Conservation (phyloP, 192 early-diverging fungal species). For the Coemansia sp. region DNA sequence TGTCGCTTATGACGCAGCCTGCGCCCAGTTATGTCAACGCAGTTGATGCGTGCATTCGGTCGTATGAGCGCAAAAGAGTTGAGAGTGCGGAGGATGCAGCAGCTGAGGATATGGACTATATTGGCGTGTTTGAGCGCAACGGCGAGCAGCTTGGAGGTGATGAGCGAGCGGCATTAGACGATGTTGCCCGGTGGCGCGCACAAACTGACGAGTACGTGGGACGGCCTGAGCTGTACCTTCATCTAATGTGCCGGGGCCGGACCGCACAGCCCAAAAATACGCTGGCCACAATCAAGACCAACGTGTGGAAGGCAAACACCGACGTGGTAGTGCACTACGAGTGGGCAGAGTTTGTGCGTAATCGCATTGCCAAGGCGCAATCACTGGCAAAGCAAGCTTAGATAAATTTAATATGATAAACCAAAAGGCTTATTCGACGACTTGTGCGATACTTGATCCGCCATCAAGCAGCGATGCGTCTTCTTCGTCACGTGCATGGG, state of each 20-base stretch:
- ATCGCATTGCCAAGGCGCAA: conserved; percentile 39
- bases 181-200: conserved; percentile 27
- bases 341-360: conserved; percentile 51
- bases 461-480: neutral
- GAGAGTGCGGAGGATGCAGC: neutral
- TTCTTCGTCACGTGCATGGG: neutral
- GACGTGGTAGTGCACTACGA: conserved; percentile 53
- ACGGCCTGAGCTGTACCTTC: conserved; percentile 45
- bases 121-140: conserved; percentile 23
- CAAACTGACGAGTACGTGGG: conserved; percentile 25
- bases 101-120: neutral
- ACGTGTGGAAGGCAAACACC: conserved; percentile 50
- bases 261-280: conserved; percentile 27
- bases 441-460: neutral
- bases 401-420: neutral
- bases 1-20: conserved; percentile 46
- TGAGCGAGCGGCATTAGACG: conserved; percentile 40
- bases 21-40: conserved; percentile 48
- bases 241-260: conserved; percentile 42
- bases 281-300: conserved; percentile 49
- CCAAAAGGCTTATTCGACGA: neutral
- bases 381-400: neutral
- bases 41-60: conserved; percentile 35
- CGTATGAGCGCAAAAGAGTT: conserved; percentile 6
- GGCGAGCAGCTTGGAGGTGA: conserved; percentile 29